These are phyloP conservation scores for Macrocystidia cucumis DNA, from an alignment of 1,284 basidiomycete species.

Conservation along the genomic window DNA sequence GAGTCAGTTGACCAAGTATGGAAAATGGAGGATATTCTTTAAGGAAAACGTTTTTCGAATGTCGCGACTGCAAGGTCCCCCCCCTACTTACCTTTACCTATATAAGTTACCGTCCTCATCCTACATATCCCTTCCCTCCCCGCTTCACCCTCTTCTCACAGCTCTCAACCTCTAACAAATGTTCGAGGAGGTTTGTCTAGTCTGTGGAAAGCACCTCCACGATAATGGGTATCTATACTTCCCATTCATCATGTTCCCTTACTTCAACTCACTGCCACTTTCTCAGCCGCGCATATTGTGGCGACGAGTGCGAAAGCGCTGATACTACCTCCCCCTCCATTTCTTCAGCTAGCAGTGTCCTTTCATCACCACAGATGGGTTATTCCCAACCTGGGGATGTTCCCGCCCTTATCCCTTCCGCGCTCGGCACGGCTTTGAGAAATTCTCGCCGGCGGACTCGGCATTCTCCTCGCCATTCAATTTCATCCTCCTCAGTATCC, in stretches of 20 bases:
- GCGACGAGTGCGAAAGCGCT: constrained; percentile 55
- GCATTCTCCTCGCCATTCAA: constrained; percentile 41
- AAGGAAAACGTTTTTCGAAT: constrained; percentile 1
- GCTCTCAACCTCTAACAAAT: constrained; percentile 26
- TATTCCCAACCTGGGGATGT: constrained; percentile 46
- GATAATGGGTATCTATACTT: constrained; percentile 48
- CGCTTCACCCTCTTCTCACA: constrained; percentile 10
- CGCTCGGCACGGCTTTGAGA: constrained; percentile 42
- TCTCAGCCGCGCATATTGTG: constrained; percentile 65
- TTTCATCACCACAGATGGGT: constrained; percentile 57
- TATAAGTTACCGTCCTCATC: neutral
- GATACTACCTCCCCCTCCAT: constrained; percentile 61
- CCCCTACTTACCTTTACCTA: constrained; percentile 1
- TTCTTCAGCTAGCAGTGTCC: constrained; percentile 59
- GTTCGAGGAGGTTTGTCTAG: constrained; percentile 71
- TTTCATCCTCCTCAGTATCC: constrained; percentile 50
- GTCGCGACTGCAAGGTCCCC: neutral
- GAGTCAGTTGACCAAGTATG: too few species aligned
- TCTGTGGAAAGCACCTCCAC: constrained; percentile 53
- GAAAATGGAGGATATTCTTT: too few species aligned
- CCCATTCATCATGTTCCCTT: constrained; percentile 11
- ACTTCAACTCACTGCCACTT: constrained; percentile 14
- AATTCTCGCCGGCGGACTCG: constrained; percentile 36
- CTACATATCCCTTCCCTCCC: constrained; percentile 3
- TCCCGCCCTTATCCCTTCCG: constrained; percentile 50